Percentiles rank a stretch among this genome's conserved stretches.
Evolutionary conservation across 176 grass and related monocot species (phyloP).

Genomic region (Oryza officinalis): DNA sequence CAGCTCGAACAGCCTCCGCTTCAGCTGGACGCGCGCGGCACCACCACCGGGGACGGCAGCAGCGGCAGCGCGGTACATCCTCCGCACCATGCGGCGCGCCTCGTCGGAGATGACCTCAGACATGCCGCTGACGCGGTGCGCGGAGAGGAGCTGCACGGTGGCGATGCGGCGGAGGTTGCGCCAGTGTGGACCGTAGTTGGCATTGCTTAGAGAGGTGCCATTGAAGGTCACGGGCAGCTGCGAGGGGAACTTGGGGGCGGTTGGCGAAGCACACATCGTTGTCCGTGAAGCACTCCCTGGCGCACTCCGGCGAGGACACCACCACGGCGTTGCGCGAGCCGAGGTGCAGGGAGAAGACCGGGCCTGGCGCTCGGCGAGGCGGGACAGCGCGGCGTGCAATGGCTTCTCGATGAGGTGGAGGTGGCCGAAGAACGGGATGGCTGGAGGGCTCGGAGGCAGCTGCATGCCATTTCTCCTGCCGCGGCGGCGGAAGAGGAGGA

Average conservation of each 20-base stretch:
- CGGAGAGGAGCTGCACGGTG: constrained; percentile 57
- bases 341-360: constrained; percentile 52
- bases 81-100: constrained; percentile 33
- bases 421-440: constrained; percentile 53
- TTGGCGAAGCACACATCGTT: constrained; percentile 61
- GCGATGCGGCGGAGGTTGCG: constrained; percentile 58
- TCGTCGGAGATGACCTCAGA: constrained; percentile 21
- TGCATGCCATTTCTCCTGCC: too few species aligned
- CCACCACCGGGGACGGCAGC: not conserved
- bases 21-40: constrained; percentile 45
- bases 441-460: too few species aligned
- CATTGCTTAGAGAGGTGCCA: constrained; percentile 28
- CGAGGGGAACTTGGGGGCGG: constrained; percentile 51
- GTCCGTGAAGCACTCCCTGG: constrained; percentile 63
- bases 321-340: constrained; percentile 54
- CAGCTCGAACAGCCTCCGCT: constrained; percentile 56
- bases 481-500: too few species aligned
- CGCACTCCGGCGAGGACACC: constrained; percentile 34
- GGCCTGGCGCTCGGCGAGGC: constrained; percentile 50
- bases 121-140: constrained; percentile 36
- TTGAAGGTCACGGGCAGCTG: constrained; percentile 26
- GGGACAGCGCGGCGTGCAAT: constrained; percentile 44
- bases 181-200: constrained; percentile 53
- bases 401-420: constrained; percentile 59
- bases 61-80: constrained; percentile 25